Evolutionary conservation across 2,329 filamentous ascomycete species (phyloP), one percentile per base, ranked within the genome.

Genomic region (Xylariales sp.): DNA sequence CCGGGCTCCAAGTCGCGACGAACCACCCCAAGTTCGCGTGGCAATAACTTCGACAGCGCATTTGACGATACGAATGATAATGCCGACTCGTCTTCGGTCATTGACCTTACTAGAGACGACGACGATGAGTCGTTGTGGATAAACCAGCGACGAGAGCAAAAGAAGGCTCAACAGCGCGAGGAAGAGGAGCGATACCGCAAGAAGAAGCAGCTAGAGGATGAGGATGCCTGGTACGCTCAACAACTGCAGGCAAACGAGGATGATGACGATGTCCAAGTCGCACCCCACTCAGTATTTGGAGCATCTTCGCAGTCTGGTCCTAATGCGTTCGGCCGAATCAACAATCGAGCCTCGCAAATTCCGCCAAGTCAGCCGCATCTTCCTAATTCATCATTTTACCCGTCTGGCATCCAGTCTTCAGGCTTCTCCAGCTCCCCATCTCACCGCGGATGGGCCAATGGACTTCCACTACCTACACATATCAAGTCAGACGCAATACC

Each of bases 41-140:
- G 27, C 18, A 47, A 42, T 20, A 37, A 33, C 21, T 29, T 32
- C 24, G 29, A 46, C 18, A 25, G 14, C 9, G n/a, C 19, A 5
- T 25, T 12, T 14, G 12, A 40, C 14, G 37, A 37, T 14, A 15
- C 16, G 39, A 42, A 51, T 20, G 14, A 35, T n/a, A 16, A 38
- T 14, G 19, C 18, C 40, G 46, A 54, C 14, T 12, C 31, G 15
- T n/a, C 39, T 31, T 56, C 61, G 15, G 40, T 68, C 25, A 66
- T 70, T 41, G 66, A 71, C 51, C 61, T 71, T 51, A 70, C 66
- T 47, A 65, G 64, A 60, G 52, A 58, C 19, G 52, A 58, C 19
- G 50, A 53, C n/a, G 51, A 52, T 10, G 40, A 51, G 7, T 31
- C 46, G 40, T 48, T 61, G 16, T 54, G 51, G 14, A 28, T 36